Evolutionary conservation across 129 eudicot genomes (phyloP).

Genomic region (Arctium minus): DNA sequence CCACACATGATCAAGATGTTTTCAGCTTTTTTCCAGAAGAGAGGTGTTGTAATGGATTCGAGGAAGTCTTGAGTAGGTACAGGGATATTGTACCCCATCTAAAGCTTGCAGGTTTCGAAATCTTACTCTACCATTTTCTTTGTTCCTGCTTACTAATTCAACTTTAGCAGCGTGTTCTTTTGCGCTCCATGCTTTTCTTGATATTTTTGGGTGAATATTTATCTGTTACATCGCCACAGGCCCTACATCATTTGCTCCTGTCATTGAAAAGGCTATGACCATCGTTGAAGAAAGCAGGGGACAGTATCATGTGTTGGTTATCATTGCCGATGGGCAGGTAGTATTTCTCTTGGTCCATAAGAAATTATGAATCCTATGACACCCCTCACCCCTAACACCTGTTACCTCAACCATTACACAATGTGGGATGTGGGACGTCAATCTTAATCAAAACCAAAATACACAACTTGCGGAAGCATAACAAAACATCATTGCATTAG

Average conservation of each 20-base stretch:
- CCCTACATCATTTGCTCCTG: constrained; percentile 96
- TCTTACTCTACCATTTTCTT: constrained; percentile 9
- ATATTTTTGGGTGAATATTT: constrained; percentile 3
- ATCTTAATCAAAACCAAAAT: neutral
- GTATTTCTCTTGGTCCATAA: neutral
- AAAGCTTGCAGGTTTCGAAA: constrained; percentile 74
- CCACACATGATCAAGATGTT: constrained; percentile 96
- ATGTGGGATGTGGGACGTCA: neutral
- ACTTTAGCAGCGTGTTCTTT: neutral
- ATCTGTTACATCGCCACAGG: constrained; percentile 43
- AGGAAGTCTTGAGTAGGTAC: constrained; percentile 82
- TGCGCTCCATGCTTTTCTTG: neutral
- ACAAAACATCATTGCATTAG: neutral
- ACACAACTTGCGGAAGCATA: neutral
- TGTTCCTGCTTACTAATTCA: constrained; percentile 10
- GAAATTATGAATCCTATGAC: neutral
- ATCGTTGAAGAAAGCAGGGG: constrained; percentile 95
- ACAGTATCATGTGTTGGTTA: constrained; percentile 86
- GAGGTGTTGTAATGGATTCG: constrained; percentile 84
- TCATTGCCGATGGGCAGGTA: constrained; percentile 99
- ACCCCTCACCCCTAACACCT: neutral
- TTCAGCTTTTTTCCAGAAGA: constrained; percentile 90
- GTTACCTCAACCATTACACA: neutral
- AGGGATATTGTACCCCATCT: constrained; percentile 81
- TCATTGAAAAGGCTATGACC: constrained; percentile 92